Conservation (phyloP, 352 stramenopile genomes). For the Albugo laibachii region DNA sequence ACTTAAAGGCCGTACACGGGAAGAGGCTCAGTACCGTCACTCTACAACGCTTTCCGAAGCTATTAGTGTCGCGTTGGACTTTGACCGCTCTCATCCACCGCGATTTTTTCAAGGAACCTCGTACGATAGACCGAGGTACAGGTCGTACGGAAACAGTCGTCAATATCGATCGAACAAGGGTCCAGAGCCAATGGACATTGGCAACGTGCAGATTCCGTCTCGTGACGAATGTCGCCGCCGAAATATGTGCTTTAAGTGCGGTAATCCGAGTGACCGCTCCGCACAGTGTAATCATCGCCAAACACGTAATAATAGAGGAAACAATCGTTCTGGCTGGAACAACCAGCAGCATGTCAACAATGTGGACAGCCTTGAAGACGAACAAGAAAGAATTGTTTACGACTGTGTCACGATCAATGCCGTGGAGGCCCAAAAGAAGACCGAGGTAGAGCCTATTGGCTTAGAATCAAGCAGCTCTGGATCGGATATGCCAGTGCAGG, state of each 20-base stretch:
- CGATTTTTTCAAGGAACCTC: no score
- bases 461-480: no score
- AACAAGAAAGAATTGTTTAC: slow-evolving; percentile 5
- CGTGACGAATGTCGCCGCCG: neutral
- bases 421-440: neutral
- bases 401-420: slow-evolving; percentile 1
- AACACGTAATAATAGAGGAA: slow-evolving; percentile 6
- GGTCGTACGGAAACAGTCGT: neutral
- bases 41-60: slow-evolving; percentile 6
- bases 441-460: no score
- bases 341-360: neutral
- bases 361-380: slow-evolving; percentile 2
- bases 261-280: no score
- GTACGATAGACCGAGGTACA: no score
- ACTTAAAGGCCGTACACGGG: no score
- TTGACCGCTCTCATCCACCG: slow-evolving; percentile 9
- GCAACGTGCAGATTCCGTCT: neutral
- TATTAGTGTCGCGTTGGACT: slow-evolving; percentile 9
- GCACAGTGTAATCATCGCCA: neutral
- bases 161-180: neutral
- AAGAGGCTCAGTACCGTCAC: slow-evolving; percentile 12
- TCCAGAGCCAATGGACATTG: neutral
- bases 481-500: no score
- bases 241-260: no score
- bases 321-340: neutral